Percentiles rank a stretch among this genome's conserved stretches.
Conservation (phyloP, 78 protist species). For the Dictyostelium purpureum region DNA sequence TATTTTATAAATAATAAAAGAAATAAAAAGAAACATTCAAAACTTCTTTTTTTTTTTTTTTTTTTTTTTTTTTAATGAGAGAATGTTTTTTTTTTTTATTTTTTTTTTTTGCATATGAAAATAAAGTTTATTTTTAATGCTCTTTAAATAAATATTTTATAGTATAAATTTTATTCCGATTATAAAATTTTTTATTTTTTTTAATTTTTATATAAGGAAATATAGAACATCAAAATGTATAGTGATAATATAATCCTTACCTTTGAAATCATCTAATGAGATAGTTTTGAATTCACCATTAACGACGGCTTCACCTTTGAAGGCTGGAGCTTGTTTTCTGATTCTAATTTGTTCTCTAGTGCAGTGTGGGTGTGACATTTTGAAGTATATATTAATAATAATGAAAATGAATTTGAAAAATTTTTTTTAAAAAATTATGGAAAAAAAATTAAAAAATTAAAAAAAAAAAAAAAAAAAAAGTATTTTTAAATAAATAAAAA, state of each 20-base stretch:
- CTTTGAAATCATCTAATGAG: slow-evolving; percentile 68
- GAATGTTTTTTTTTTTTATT: too few species aligned
- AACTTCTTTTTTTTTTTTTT: background rate
- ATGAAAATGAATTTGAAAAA: background rate
- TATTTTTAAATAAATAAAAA: too few species aligned
- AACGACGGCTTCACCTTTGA: slow-evolving; percentile 70
- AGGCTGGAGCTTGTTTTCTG: slow-evolving; percentile 78
- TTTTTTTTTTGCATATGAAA: too few species aligned
- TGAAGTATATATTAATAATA: background rate
- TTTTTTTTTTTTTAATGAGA: background rate
- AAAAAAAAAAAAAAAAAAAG: too few species aligned
- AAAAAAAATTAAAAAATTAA: too few species aligned
- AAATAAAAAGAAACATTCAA: background rate
- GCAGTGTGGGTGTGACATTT: slow-evolving; percentile 22
- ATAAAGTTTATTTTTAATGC: too few species aligned
- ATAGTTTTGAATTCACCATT: slow-evolving; percentile 78
- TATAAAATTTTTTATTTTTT: too few species aligned
- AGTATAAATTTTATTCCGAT: too few species aligned
- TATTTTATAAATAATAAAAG: background rate
- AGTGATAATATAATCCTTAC: too few species aligned
- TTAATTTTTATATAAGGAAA: too few species aligned
- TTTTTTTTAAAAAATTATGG: too few species aligned
- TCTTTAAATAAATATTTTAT: background rate
- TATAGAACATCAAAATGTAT: background rate
- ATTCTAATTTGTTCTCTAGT: slow-evolving; percentile 42